A percentile compares a stretch with the other conserved stretches of the same genome.
Evolutionary conservation across 371 early-diverging fungal genomes (phyloP).

Genomic region (Lichtheimia ornata): DNA sequence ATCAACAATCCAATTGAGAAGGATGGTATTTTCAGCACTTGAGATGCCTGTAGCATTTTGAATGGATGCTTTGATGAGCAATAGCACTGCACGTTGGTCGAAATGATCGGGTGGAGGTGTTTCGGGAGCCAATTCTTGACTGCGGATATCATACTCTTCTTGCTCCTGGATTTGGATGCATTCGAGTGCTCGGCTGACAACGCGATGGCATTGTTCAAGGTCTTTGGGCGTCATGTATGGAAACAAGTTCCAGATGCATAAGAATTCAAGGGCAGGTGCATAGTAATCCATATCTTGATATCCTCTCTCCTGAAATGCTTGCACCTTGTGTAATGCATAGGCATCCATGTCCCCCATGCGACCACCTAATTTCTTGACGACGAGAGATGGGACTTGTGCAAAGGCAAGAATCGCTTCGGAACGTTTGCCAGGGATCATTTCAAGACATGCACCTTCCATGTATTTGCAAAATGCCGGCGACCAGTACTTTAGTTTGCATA

Average conservation of each 20-base stretch:
- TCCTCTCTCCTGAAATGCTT: slow-evolving; percentile 48
- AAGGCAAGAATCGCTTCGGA: slow-evolving; percentile 51
- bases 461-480: slow-evolving; percentile 61
- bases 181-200: slow-evolving; percentile 34
- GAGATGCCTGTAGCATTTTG: slow-evolving; percentile 29
- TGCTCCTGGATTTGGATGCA: slow-evolving; percentile 30
- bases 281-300: slow-evolving; percentile 51
- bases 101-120: slow-evolving; percentile 41
- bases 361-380: slow-evolving; percentile 58
- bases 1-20: slow-evolving; percentile 60
- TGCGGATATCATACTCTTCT: slow-evolving; percentile 37
- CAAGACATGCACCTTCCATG: slow-evolving; percentile 55
- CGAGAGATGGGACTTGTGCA: slow-evolving; percentile 45
- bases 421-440: slow-evolving; percentile 40
- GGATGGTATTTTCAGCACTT: slow-evolving; percentile 26
- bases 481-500: slow-evolving; percentile 60
- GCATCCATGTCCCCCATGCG: slow-evolving; percentile 55
- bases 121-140: slow-evolving; percentile 41
- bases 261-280: slow-evolving; percentile 57
- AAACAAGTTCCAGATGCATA: slow-evolving; percentile 61
- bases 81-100: slow-evolving; percentile 37
- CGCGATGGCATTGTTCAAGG: slow-evolving; percentile 29
- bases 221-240: slow-evolving; percentile 39
- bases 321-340: slow-evolving; percentile 58
- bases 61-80: slow-evolving; percentile 39